Evolutionary conservation across 2,329 filamentous ascomycete species (phyloP), one percentile per base, ranked within the genome.

Genomic region (Paracoccidioides brasiliensis): DNA sequence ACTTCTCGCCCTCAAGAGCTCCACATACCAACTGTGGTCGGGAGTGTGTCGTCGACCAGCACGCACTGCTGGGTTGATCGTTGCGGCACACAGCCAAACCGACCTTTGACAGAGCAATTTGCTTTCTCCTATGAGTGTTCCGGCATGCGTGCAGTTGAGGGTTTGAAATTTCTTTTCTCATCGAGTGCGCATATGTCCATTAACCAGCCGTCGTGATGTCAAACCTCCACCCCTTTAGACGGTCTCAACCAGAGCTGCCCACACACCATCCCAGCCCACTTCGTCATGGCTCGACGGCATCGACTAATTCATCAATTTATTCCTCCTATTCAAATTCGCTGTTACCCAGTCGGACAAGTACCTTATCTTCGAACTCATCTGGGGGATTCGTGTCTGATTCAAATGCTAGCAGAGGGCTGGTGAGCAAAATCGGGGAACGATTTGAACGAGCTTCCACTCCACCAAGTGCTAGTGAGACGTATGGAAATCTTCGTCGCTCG

Each of bases 401-500:
- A 76, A 45, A 78, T 82, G 65, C 67, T 77, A 62, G 70, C 76
- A 57, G 72, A 78, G 61, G 49, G 35, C 22, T 2, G 32, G 41
- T 43, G 15, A 44, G 65, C 67, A 52, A 57, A 55, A n/a, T 54
- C 56, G 42, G 59, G 59, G 53, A 61, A 55, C 4, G 60, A 58
- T 53, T 61, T 61, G n/a, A 55, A 61, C 15, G 54, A 59, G 10
- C 64, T 65, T 50, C 60, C 32, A 38, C 42, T 35, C 43, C 61
- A 58, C 58, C 66, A 40, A 78, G 72, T 58, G 76, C 81, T n/a
- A 81, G 82, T 38, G 82, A 80, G 62, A 76, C 84, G 59, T 90
- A 89, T 66, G 82, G 80, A 61, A 84, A 79, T 61, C 80, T 86
- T 58, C 84, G 89, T 54, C 85, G 87, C 65, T 90, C 88, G 28